Evolutionary conservation across 2,329 filamentous ascomycete genomes (phyloP), one percentile per base, ranked within the genome.

Genomic region (Paraconiothyrium sp.): DNA sequence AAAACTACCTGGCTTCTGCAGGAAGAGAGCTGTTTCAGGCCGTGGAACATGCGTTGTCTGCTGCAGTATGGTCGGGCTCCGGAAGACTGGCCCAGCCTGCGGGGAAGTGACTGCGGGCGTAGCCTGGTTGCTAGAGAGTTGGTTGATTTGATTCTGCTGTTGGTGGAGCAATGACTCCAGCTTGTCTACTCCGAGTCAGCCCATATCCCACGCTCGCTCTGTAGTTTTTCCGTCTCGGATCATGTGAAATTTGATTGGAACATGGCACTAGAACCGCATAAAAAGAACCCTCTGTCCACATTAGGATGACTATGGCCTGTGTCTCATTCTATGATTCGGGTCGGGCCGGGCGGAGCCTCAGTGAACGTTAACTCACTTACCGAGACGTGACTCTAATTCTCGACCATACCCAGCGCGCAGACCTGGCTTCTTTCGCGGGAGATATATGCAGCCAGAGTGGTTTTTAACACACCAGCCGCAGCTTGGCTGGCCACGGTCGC

Each of bases 391-490:
- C 83, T 88, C 87, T 5, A 89, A 82, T 76, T 90, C 88, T 54
- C 87, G 80, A 14, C 86, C 86, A 74, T 89, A 89, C 48, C 87
- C 88, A 68, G 88, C 80, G 55, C 83, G 78, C 57, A 84, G 82
- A 2, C 90, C 89, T 8, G 89, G 89, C 74, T 91, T 91, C 79
- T 91, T 90, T 46, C 89, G 83, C 70, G 90, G 89, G 63, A 87
- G 88, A 73, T 92, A 92, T 63, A 75, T 87, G 73, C 89, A 92
- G 46, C 83, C 69, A 65, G 90, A 86, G 60, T 85, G 85, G 76
- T 92, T 90, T 54, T 89, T 86, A 54, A 86, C 79, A 74, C 89
- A 92, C 89, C 89, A 92, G 24, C 89, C 89, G 77, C 89, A 92
- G n/a, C 88, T 87, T 1, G 91, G 91, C 70, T 92, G 90, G 5